Conservation (phyloP, 2,329 filamentous ascomycete species). For the Microdochium trichocladiopsis region DNA sequence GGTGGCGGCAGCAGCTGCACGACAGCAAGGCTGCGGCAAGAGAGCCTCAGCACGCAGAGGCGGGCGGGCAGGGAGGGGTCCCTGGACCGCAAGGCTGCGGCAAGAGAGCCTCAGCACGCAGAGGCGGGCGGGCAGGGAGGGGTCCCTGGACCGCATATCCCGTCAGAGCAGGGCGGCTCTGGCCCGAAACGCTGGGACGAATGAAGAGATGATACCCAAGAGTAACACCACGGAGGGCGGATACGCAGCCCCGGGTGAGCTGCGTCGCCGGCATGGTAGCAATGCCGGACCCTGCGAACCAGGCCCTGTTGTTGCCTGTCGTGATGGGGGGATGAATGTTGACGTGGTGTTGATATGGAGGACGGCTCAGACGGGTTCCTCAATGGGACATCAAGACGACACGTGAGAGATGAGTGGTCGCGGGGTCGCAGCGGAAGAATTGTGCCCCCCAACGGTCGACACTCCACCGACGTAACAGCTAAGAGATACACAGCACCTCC, state of each 20-base stretch:
- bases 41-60: not conserved
- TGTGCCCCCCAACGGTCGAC: not conserved
- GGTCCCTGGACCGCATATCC: not conserved
- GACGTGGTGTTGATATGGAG: not conserved
- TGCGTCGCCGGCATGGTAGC: not conserved
- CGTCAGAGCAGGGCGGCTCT: not conserved
- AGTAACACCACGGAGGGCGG: not conserved
- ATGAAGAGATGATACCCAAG: not conserved
- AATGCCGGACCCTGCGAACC: not conserved
- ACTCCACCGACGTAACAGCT: not conserved
- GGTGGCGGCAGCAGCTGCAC: not conserved
- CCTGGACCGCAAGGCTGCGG: not conserved
- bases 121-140: not conserved
- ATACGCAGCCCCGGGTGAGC: not conserved
- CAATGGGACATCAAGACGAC: not conserved
- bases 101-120: too few relatives aligned
- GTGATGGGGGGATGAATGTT: not conserved
- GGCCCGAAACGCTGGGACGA: not conserved
- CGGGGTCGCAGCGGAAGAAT: not conserved
- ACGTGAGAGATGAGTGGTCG: not conserved
- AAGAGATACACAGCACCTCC: not conserved
- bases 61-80: not conserved
- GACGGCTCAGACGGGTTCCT: not conserved
- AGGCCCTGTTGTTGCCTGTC: not conserved
- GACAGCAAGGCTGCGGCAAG: not conserved